A percentile compares a stretch with the other conserved stretches of the same genome.
These are phyloP conservation scores for Yamadazyma triangularis DNA, from an alignment of 1,139 yeast genomes.

Conservation along the genomic window DNA sequence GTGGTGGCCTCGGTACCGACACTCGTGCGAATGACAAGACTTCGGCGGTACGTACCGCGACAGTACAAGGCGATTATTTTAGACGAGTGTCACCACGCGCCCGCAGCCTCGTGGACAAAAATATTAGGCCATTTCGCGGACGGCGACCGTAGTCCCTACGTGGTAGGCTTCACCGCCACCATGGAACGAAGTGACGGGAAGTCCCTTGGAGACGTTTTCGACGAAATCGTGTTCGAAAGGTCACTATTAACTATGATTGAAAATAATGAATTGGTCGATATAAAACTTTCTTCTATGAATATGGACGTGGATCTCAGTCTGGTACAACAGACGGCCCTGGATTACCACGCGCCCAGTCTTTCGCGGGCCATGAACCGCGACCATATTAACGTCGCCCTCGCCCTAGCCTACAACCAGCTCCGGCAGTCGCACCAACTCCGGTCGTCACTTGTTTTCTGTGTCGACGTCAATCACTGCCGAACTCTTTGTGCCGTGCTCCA, in stretches of 20 bases:
- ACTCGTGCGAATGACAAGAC: conserved; percentile 44
- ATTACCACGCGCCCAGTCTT: conserved; percentile 51
- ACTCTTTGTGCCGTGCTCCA: conserved; percentile 53
- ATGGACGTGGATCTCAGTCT: conserved; percentile 33
- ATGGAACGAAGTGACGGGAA: conserved; percentile 61
- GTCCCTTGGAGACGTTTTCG: conserved; percentile 58
- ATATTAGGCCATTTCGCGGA: conserved; percentile 52
- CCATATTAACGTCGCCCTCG: conserved; percentile 50
- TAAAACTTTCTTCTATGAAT: conserved; percentile 56
- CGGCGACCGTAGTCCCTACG: conserved; percentile 33
- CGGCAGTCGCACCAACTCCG: conserved; percentile 34
- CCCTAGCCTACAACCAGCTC: conserved; percentile 53
- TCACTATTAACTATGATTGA: conserved; percentile 63
- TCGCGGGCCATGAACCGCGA: conserved; percentile 53
- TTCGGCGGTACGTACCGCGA: conserved; percentile 49
- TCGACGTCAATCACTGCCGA: conserved; percentile 63
- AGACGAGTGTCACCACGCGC: conserved; percentile 94
- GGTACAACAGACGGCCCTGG: conserved; percentile 37
- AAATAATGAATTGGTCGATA: conserved; percentile 67
- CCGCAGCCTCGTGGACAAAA: conserved; percentile 62
- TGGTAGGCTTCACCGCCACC: conserved; percentile 90
- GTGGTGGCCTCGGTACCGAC: conserved; percentile 79
- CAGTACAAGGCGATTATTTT: conserved; percentile 70
- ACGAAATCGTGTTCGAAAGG: conserved; percentile 71
- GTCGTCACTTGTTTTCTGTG: conserved; percentile 76